Base-by-base conservation (phyloP, 2,329 filamentous ascomycete species). In the Mycosphaerella sp. region DNA sequence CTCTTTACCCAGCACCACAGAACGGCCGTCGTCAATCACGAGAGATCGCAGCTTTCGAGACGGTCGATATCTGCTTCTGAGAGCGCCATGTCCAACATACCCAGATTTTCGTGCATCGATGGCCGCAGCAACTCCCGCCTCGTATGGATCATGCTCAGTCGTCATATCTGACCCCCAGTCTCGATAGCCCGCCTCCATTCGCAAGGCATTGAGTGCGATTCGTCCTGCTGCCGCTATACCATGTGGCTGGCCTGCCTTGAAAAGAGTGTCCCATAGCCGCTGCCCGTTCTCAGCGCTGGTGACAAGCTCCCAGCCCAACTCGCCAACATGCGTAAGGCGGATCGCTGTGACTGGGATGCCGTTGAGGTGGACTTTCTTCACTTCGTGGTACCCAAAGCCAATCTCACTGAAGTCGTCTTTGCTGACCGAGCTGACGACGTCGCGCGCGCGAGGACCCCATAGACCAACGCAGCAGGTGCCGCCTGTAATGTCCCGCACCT, bases 261-360 rank as follows among this genome's bases (percentile, higher is more conserved):
- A 81, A 1, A 84, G 65, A 0, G 70, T 69, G 54, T 84, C 80
- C 81, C 81, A 84, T 0, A 84, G 68, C 1, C 73, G 68, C 10
- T 73, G 73, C 0, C 81, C 80, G 36, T 78, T 74, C 21, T 84
- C 81, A 0, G 81, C 77, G 30, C 71, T 80, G 1, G 80, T 73
- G 53, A 81, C 79, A 16, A 84, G 73, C 61, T 84, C 81, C 79
- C 79, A 84, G 1, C 81, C 81, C 0, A 72, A 66, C 57, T 84
- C 81, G 5, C 81, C 81, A 3, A 84, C 77, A 44, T 78, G 80
- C 0, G 80, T 84, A 34, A 81, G 71, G 2, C 78, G 72, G 59
- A 81, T 73, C 0, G 72, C 73, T 0, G 71, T 76, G 2, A 81
- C 78, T 0, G 81, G 80, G 12, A 84, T 73, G 0, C 79, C 78